Evolutionary conservation across 2,329 filamentous ascomycete species (phyloP).

Genomic region (Sphaerulina populicola): DNA sequence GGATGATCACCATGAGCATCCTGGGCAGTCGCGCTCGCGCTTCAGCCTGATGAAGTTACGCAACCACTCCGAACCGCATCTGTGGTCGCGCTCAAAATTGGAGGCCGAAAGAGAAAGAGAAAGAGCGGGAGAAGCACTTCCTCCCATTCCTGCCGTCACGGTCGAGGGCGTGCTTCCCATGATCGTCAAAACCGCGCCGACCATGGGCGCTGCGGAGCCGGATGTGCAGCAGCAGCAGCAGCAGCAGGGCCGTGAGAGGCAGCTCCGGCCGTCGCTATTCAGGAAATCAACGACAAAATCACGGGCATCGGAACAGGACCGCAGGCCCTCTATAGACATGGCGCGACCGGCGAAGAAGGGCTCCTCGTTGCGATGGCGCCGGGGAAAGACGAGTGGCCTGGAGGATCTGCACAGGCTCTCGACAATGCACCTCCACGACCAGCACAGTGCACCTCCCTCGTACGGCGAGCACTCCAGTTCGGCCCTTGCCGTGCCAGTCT

Average conservation of each 20-base stretch:
- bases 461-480: constrained; percentile 56
- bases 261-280: constrained; percentile 22
- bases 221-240: constrained; percentile 10
- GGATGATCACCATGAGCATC: constrained; percentile 5
- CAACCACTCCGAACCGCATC: constrained; percentile 85
- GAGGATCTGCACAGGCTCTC: constrained; percentile 48
- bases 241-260: constrained; percentile 13
- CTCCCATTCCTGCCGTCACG: constrained; percentile 37
- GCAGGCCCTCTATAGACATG: constrained; percentile 11
- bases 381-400: constrained; percentile 28
- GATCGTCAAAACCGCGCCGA: constrained; percentile 80
- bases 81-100: constrained; percentile 66
- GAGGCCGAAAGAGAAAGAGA: constrained; percentile 47
- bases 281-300: constrained; percentile 21
- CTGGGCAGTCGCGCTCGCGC: constrained; percentile 36
- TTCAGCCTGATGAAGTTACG: constrained; percentile 67
- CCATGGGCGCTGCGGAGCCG: constrained; percentile 1
- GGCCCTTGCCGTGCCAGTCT: constrained; percentile 55
- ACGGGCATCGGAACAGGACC: constrained; percentile 14
- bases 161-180: constrained; percentile 42
- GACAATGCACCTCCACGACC: constrained; percentile 42
- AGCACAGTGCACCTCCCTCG: constrained; percentile 44
- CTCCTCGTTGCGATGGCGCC: constrained; percentile 25
- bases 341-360: constrained; percentile 20
- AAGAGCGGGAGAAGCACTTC: constrained; percentile 36